Evolutionary conservation across 129 eudicot genomes (phyloP).

Genomic region (Escallonia herrerae): DNA sequence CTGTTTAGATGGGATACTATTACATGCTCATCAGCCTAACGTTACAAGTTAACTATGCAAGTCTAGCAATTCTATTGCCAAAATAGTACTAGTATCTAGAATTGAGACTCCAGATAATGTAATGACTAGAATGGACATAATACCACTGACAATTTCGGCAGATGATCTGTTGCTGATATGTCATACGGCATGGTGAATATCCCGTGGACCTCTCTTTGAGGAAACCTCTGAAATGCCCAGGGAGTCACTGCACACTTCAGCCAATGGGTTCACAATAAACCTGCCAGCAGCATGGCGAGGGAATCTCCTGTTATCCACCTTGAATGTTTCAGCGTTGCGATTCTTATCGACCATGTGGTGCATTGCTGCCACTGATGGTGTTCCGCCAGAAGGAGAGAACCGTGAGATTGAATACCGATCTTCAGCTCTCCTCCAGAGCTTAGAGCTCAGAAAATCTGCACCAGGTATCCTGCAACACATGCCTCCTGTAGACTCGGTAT

Average conservation of each 20-base stretch:
- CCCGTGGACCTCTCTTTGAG: constrained; percentile 9
- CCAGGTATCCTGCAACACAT: constrained; percentile 81
- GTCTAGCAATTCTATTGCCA: too few species aligned
- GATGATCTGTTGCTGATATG: neutral
- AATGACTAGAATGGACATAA: too few species aligned
- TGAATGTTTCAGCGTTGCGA: constrained; percentile 17
- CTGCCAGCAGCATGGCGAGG: constrained; percentile 41
- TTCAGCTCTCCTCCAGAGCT: constrained; percentile 60
- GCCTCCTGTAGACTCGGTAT: constrained; percentile 28
- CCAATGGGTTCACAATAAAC: constrained; percentile 74
- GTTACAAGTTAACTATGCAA: too few species aligned
- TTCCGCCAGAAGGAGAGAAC: constrained; percentile 21
- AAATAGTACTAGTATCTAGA: too few species aligned
- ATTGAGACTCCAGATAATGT: too few species aligned
- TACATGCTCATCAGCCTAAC: too few species aligned
- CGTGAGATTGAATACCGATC: constrained; percentile 27
- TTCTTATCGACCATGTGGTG: constrained; percentile 23
- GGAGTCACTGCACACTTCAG: constrained; percentile 39
- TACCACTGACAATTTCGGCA: too few species aligned
- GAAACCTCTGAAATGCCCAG: constrained; percentile 31
- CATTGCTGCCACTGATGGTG: constrained; percentile 17
- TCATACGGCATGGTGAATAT: constrained; percentile 17
- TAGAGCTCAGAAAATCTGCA: constrained; percentile 61
- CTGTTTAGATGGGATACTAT: too few species aligned
- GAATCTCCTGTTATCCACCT: constrained; percentile 32